Base-by-base conservation (phyloP, 2,329 filamentous ascomycete genomes). In the Blastomyces parvus region DNA sequence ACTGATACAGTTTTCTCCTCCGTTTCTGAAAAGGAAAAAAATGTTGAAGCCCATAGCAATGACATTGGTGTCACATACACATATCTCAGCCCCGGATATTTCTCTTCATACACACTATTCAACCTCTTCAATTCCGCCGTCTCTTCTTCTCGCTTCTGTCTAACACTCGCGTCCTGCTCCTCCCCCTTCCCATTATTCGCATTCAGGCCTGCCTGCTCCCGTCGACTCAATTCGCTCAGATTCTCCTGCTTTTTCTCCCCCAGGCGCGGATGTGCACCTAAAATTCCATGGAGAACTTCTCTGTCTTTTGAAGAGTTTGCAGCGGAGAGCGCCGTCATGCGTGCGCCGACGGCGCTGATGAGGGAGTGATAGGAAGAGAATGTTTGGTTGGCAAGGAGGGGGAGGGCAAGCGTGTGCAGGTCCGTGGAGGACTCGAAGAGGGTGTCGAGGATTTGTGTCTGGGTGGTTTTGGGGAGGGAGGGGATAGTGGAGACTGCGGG, bases 391-490 rank as follows among this genome's bases (percentile, higher is more conserved):
- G 79, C 80, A n/a, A 95, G 79, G 2, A 88, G 77, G 1, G 89
- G 88, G 6, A 90, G 73, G 19, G 89, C 84, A 17, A 94, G 81
- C 14, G 82, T 80, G 74, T 93, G 90, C 0, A 97, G 84, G 60
- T 87, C 84, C 0, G 83, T 79, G 62, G 88, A 91, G 19, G 90
- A 89, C 74, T 97, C 92, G 76, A 97, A 96, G 64, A 96, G 86
- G 3, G 86, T 81, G 76, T 95, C 89, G 59, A 96, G 83, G 59
- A 86, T 69, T 55, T 68, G 69, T 59, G 50, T 61, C 19, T 61
- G 64, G 44, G 40, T 27, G 9, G 46, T 1, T 38, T 63, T 19
- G 48, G 62, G 62, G 53, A 66, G 66, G 64, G 63, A 61, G 48
- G 63, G 61, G 58, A 67, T 38, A 48, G 64, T 56, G 50, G 58